Percentiles rank a stretch among this genome's conserved stretches.
phyloP scores from a whole-genome alignment of 805 yeast species.

The Suhomyces sp. region DNA sequence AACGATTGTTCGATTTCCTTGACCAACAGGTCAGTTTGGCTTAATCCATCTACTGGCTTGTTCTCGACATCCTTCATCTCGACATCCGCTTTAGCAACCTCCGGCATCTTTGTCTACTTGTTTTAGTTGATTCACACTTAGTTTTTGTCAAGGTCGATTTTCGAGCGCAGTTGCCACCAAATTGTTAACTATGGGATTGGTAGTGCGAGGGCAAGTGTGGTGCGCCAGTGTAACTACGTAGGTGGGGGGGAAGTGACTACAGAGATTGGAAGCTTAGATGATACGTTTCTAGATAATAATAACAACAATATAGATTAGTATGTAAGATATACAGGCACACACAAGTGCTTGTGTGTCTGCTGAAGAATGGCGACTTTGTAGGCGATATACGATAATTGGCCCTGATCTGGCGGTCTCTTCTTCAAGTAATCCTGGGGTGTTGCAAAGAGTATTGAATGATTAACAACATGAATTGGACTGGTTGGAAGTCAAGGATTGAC shows the following conservation, averaged over 20 bases:
- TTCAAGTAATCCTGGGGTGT: neutral
- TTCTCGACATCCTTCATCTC: constrained; percentile 19
- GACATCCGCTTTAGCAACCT: constrained; percentile 11
- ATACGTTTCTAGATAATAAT: neutral
- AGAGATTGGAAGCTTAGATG: neutral
- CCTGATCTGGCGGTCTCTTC: neutral
- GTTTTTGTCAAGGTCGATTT: constrained; percentile 3
- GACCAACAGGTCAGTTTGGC: constrained; percentile 17
- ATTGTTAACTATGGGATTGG: neutral
- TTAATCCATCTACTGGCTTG: constrained; percentile 3
- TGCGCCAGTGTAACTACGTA: neutral
- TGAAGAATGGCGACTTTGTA: neutral
- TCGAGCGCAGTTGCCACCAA: constrained; percentile 4
- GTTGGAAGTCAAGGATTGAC: constrained; percentile 51
- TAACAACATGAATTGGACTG: constrained; percentile 41
- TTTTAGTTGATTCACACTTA: neutral
- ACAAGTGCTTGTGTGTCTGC: neutral
- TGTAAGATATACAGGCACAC: neutral
- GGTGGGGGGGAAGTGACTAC: neutral
- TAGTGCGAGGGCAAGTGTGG: neutral
- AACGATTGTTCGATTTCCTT: constrained; percentile 42
- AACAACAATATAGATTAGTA: neutral
- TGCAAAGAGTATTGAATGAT: constrained; percentile 1
- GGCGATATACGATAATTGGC: neutral
- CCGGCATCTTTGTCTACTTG: constrained; percentile 1